Percentiles rank a stretch among this genome's conserved stretches.
phyloP scores from a whole-genome alignment of 805 yeast genomes.

The Henningerozyma blattae region DNA sequence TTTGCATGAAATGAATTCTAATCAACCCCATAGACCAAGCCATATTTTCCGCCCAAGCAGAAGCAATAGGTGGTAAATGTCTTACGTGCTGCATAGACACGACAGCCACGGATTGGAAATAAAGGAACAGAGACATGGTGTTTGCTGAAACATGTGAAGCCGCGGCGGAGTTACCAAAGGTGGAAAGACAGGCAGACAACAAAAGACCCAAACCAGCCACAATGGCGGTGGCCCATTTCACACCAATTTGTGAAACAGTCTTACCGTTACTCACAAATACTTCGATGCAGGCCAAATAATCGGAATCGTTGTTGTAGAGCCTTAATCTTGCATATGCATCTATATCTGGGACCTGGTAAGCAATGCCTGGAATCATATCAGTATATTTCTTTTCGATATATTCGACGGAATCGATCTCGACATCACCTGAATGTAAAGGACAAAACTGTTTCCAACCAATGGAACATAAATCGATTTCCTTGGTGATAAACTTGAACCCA shows the following conservation, averaged over 20 bases:
- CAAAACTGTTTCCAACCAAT: slow-evolving; percentile 76
- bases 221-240: slow-evolving; percentile 89
- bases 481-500: slow-evolving; percentile 60
- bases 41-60: slow-evolving; percentile 83
- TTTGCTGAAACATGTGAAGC: slow-evolving; percentile 85
- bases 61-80: slow-evolving; percentile 82
- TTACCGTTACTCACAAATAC: slow-evolving; percentile 66
- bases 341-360: slow-evolving; percentile 76
- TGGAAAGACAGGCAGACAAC: slow-evolving; percentile 68
- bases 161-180: slow-evolving; percentile 79
- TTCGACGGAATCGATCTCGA: slow-evolving; percentile 62
- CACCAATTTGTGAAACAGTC: slow-evolving; percentile 68
- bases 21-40: slow-evolving; percentile 95
- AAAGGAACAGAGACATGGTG: slow-evolving; percentile 69
- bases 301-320: slow-evolving; percentile 32
- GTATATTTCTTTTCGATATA: slow-evolving; percentile 41
- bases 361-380: slow-evolving; percentile 64
- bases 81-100: slow-evolving; percentile 78
- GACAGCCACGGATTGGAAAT: slow-evolving; percentile 81
- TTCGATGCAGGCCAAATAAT: slow-evolving; percentile 59
- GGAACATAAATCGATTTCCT: slow-evolving; percentile 49
- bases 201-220: slow-evolving; percentile 81
- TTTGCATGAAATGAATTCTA: slow-evolving; percentile 68
- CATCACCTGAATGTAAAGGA: slow-evolving; percentile 72
- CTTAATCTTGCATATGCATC: slow-evolving; percentile 63